These are phyloP conservation scores for Elongisporangium senticosum DNA, from an alignment of 352 stramenopile species.

Conservation along the genomic window DNA sequence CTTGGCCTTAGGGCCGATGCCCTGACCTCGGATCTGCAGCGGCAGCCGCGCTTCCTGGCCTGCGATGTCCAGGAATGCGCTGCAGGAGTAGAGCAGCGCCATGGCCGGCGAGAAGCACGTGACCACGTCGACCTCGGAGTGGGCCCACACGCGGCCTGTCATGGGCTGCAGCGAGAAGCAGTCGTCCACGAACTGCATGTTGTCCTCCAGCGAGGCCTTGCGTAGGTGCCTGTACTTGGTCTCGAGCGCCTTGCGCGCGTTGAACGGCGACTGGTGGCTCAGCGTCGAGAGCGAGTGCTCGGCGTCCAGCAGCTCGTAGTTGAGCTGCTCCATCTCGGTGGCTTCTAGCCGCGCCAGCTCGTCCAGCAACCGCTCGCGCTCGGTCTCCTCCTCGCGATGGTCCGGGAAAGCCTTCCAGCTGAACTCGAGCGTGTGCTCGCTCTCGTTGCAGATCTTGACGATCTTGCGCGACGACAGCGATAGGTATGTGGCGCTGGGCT, in stretches of 20 bases:
- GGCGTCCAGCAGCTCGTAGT: constrained; percentile 31
- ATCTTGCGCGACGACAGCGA: constrained; percentile 86
- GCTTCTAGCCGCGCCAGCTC: constrained; percentile 84
- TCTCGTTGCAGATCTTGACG: constrained; percentile 92
- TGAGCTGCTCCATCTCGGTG: constrained; percentile 55
- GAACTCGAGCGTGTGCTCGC: constrained; percentile 89
- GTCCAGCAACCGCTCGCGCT: constrained; percentile 74
- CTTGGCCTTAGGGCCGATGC: constrained; percentile 90
- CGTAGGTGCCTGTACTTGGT: constrained; percentile 90
- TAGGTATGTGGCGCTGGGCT: constrained; percentile 89
- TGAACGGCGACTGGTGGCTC: constrained; percentile 41
- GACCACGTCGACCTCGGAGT: constrained; percentile 89
- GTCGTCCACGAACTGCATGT: constrained; percentile 93
- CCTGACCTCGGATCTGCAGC: constrained; percentile 83
- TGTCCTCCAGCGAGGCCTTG: constrained; percentile 86
- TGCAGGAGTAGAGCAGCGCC: constrained; percentile 76
- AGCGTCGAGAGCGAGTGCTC: constrained; percentile 10
- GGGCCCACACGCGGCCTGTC: constrained; percentile 88
- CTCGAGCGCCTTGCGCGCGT: constrained; percentile 60
- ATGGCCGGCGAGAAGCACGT: constrained; percentile 86
- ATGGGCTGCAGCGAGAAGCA: constrained; percentile 89
- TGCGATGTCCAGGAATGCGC: constrained; percentile 86
- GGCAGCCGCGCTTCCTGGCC: constrained; percentile 87
- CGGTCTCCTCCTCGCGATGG: constrained; percentile 60
- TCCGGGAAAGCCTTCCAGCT: constrained; percentile 89